Evolutionary conservation across 2,329 filamentous ascomycete genomes (phyloP).

Genomic region (Akanthomyces dipterigenus): DNA sequence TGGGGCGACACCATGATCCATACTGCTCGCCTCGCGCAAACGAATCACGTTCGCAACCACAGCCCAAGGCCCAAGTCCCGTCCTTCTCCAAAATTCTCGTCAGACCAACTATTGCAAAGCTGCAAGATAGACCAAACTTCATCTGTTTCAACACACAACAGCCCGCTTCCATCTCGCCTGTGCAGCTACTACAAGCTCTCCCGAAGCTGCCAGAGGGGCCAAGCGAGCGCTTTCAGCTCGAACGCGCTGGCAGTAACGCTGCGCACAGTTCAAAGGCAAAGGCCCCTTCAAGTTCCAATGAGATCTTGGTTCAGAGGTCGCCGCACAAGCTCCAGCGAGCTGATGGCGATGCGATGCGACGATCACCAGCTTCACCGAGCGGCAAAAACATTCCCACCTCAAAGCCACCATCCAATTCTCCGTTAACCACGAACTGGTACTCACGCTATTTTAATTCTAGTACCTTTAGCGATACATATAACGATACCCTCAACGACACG

Average conservation of each 20-base stretch:
- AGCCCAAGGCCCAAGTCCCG: background rate
- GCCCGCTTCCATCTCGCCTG: conserved; percentile 19
- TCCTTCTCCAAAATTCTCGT: conserved; percentile 2
- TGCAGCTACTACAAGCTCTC: conserved; percentile 33
- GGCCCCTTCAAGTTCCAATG: background rate
- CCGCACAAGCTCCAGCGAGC: conserved; percentile 9
- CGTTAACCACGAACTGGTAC: background rate
- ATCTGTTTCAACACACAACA: conserved; percentile 24
- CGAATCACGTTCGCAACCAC: background rate
- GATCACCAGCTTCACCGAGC: background rate
- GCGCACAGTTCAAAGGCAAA: too few relatives aligned
- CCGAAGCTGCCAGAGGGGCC: conserved; percentile 46
- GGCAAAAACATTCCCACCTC: background rate
- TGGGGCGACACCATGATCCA: background rate
- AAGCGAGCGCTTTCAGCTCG: conserved; percentile 26
- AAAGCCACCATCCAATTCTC: background rate
- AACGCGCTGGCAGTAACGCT: background rate
- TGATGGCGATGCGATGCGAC: background rate
- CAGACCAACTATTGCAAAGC: conserved; percentile 36
- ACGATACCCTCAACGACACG: conserved; percentile 16
- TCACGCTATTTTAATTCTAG: conserved; percentile 28
- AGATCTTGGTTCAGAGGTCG: background rate
- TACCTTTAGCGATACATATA: conserved; percentile 16
- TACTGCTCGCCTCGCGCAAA: background rate
- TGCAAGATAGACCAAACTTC: conserved; percentile 32